Base-by-base conservation (phyloP, 2,329 filamentous ascomycete species). In the Aspergillus alliaceus region DNA sequence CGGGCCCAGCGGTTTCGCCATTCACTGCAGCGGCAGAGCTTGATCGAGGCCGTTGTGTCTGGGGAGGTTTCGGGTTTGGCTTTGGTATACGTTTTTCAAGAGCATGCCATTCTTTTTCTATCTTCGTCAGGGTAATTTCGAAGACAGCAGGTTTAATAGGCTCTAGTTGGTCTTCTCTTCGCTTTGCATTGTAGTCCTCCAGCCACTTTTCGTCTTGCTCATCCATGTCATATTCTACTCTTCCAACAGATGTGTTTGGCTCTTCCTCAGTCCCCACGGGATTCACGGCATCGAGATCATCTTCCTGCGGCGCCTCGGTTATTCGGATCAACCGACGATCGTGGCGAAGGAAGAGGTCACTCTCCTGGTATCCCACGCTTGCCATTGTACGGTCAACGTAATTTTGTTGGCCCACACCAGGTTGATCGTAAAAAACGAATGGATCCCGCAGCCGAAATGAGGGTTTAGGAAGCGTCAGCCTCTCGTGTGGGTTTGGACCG, bases 171-270 rank as follows among this genome's bases (percentile, higher is more conserved):
- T 89, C 85, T 24, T 84, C 82, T 70, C 87, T 90, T 57, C 95
- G 86, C 66, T 90, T 86, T 12, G 80, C 77, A 67, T 99, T 99
- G 71, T 93, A 86, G 37, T 86, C 85, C 65, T 95, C 90, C 25
- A 99, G 80, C 95, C 95, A 99, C 78, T 93, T 91, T 64, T 96
- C 92, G 72, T 99, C 95, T 70, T 99, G 95, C 75, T 99, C 95
- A 70, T 99, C 95, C 95, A 99, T 99, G 73, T 99, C 95, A 72
- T 99, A 99, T 72, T 99, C 95, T 20, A 99, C 95, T 56, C 91
- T 87, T 12, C 91, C 91, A 37, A 96, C 83, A 4, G 78, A 76
- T 29, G 78, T 73, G 53, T 83, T 80, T 6, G 77, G 71, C 46
- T 90, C 87, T 8, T 82, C 83, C 49, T 90, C 89, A 18, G 79